Evolutionary conservation across 1,284 basidiomycete species (phyloP).

Genomic region (Pterulicium gracile): DNA sequence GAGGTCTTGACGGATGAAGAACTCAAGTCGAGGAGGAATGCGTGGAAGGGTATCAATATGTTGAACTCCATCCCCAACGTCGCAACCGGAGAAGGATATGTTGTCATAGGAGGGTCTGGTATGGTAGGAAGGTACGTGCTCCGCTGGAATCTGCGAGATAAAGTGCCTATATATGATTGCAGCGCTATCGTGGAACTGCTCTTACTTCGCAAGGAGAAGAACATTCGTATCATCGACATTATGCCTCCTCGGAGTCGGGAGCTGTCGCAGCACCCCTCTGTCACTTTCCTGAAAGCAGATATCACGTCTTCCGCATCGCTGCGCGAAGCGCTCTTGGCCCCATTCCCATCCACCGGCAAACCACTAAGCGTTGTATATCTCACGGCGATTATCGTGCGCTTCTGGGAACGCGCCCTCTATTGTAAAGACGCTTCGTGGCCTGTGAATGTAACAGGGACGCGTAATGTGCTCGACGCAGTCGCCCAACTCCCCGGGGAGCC

Average conservation of each 20-base stretch:
- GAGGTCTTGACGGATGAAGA: not conserved
- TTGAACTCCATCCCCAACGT: conserved; percentile 16
- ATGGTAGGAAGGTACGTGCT: conserved; percentile 26
- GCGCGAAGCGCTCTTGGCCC: conserved; percentile 14
- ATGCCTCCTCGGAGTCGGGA: conserved; percentile 16
- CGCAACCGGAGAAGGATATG: conserved; percentile 19
- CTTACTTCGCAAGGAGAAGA: conserved; percentile 22
- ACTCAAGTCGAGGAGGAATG: not conserved
- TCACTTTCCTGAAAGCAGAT: conserved; percentile 20
- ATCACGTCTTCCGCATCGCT: conserved; percentile 20
- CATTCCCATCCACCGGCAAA: conserved; percentile 15
- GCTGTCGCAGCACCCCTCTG: conserved; percentile 16
- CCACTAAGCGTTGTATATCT: conserved; percentile 22
- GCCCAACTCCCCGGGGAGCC: conserved; percentile 15
- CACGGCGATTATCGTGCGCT: conserved; percentile 22
- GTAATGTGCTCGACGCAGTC: conserved; percentile 18
- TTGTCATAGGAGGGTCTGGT: conserved; percentile 23
- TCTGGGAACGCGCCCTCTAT: conserved; percentile 24
- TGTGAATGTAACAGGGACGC: conserved; percentile 22
- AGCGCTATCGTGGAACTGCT: conserved; percentile 23
- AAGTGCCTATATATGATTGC: not conserved
- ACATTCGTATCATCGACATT: conserved; percentile 22
- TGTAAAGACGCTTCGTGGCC: conserved; percentile 18
- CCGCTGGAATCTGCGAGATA: not conserved
- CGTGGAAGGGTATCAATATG: conserved; percentile 16